Evolutionary conservation across 306 rosid species (phyloP).

Genomic region (Crotalaria pallida): DNA sequence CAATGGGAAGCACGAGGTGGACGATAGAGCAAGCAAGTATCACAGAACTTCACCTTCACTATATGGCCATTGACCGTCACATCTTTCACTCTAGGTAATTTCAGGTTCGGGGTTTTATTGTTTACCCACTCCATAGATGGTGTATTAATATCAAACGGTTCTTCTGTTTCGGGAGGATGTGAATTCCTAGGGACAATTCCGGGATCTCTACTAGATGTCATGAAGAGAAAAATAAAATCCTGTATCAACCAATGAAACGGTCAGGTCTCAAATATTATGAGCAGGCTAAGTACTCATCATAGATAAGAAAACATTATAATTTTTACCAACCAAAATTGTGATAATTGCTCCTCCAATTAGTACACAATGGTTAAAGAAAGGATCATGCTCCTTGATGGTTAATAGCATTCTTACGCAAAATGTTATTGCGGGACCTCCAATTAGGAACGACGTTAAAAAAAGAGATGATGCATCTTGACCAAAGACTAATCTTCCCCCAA

Average conservation of each 20-base stretch:
- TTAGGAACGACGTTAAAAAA: slow-evolving; percentile 56
- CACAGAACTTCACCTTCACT: slow-evolving; percentile 83
- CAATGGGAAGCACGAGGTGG: slow-evolving; percentile 97
- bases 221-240: slow-evolving; percentile 71
- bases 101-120: slow-evolving; percentile 37
- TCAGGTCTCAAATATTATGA: slow-evolving; percentile 20
- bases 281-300: not conserved
- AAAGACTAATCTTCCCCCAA: slow-evolving; percentile 79
- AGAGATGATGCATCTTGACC: slow-evolving; percentile 78
- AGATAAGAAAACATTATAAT: slow-evolving; percentile 17
- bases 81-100: slow-evolving; percentile 70
- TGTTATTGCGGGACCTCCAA: slow-evolving; percentile 80
- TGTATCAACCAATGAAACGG: slow-evolving; percentile 32
- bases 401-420: slow-evolving; percentile 68
- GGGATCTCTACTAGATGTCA: slow-evolving; percentile 92
- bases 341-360: slow-evolving; percentile 57
- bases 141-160: slow-evolving; percentile 22
- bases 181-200: slow-evolving; percentile 83
- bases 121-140: slow-evolving; percentile 65
- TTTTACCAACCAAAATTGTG: slow-evolving; percentile 79
- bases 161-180: slow-evolving; percentile 54
- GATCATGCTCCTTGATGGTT: slow-evolving; percentile 25
- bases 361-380: slow-evolving; percentile 40
- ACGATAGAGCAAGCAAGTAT: slow-evolving; percentile 82
- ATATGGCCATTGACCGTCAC: slow-evolving; percentile 57